Conservation (phyloP, 2,329 filamentous ascomycete species). For the Sclerotinia subarctica region DNA sequence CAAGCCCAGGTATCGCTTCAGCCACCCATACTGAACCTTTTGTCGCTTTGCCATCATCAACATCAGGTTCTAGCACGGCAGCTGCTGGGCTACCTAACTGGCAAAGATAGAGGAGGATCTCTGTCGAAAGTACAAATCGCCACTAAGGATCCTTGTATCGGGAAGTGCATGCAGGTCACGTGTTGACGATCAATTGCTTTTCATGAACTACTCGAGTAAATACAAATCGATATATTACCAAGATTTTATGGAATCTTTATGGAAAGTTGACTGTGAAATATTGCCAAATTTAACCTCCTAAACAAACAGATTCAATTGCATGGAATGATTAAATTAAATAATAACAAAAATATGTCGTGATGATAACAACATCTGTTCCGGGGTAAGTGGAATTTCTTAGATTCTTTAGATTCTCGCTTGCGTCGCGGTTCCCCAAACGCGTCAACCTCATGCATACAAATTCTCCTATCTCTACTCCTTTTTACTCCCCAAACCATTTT, state of each 20-base stretch:
- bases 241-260: not conserved
- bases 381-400: slow-evolving; percentile 15
- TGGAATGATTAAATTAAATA: not conserved
- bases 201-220: not conserved
- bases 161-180: slow-evolving; percentile 20
- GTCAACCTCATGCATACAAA: slow-evolving; percentile 18
- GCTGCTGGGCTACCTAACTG: slow-evolving; percentile 14
- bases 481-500: not conserved
- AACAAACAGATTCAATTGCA: not conserved
- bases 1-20: slow-evolving; percentile 25
- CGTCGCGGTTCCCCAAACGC: slow-evolving; percentile 23
- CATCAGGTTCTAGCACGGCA: slow-evolving; percentile 13
- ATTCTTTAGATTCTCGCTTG: slow-evolving; percentile 16
- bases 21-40: slow-evolving; percentile 29
- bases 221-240: not conserved
- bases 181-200: slow-evolving; percentile 7
- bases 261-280: not conserved
- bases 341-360: not conserved
- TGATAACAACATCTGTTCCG: slow-evolving; percentile 3
- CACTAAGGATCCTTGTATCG: slow-evolving; percentile 1
- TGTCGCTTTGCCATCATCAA: slow-evolving; percentile 26
- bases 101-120: not conserved
- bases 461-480: not conserved
- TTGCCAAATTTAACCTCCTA: not conserved
- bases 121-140: not conserved